A percentile compares a stretch with the other conserved stretches of the same genome.
phyloP scores from a whole-genome alignment of 179 eudicot genomes.

The Vitellaria paradoxa region DNA sequence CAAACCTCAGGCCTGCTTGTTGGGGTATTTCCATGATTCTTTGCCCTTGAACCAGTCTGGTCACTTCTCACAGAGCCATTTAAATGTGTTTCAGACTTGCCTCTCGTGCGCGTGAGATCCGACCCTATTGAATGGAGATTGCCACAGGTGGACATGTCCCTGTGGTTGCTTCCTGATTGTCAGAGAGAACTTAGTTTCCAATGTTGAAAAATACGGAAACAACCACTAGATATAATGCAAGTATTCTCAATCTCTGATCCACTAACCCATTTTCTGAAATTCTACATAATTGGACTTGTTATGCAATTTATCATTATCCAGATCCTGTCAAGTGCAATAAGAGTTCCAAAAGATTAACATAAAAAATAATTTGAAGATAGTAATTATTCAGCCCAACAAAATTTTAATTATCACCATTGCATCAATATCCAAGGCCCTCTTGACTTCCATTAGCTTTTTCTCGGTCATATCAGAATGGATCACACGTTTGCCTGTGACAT shows the following conservation, averaged over 20 bases:
- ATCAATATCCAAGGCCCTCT: conserved; percentile 47
- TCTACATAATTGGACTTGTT: conserved; percentile 35
- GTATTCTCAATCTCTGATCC: background rate
- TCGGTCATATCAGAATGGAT: conserved; percentile 72
- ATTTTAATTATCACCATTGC: conserved; percentile 40
- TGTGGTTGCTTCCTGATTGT: conserved; percentile 43
- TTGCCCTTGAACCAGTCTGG: conserved; percentile 43
- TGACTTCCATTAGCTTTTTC: conserved; percentile 77
- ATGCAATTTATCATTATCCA: conserved; percentile 38
- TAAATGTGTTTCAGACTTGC: conserved; percentile 40
- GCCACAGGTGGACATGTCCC: conserved; percentile 78
- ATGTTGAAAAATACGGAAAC: background rate
- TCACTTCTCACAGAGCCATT: conserved; percentile 50
- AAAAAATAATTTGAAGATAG: background rate
- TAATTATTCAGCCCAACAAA: background rate
- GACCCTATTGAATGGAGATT: conserved; percentile 85
- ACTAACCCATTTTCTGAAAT: conserved; percentile 41
- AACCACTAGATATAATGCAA: background rate
- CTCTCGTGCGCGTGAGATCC: conserved; percentile 77
- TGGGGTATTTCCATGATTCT: conserved; percentile 58
- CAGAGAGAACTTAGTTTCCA: conserved; percentile 3
- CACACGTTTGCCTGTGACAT: conserved; percentile 78
- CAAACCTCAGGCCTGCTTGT: conserved; percentile 79
- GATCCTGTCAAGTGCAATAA: conserved; percentile 42
- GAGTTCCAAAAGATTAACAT: background rate